Evolutionary conservation across 768 basidiomycete genomes (phyloP).

Genomic region (Hygrophoropsis aurantiaca): DNA sequence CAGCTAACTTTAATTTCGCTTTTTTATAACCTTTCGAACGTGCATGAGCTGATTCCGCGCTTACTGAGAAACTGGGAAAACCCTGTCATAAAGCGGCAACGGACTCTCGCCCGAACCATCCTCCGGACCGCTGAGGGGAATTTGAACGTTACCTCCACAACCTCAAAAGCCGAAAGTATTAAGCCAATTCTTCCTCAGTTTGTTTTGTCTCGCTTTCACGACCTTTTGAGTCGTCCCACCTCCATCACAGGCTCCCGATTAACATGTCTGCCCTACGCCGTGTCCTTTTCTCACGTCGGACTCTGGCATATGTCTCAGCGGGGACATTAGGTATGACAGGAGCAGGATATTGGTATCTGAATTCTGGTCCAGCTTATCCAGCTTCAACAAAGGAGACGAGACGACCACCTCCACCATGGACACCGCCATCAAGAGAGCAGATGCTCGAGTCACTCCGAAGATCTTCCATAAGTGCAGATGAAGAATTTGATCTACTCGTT

Average conservation of each 20-base stretch:
- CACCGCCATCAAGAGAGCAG: conserved; percentile 65
- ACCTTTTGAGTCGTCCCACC: too few relatives aligned
- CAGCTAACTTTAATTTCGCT: too few relatives aligned
- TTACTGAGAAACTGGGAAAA: too few relatives aligned
- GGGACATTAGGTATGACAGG: conserved; percentile 54
- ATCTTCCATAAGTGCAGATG: conserved; percentile 32
- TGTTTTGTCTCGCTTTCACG: too few relatives aligned
- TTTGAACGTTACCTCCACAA: too few relatives aligned
- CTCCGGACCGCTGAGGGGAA: too few relatives aligned
- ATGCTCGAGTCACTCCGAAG: conserved; percentile 56
- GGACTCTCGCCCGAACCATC: too few relatives aligned
- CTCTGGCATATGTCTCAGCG: conserved; percentile 51
- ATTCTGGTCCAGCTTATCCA: conserved; percentile 71
- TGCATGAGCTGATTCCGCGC: too few relatives aligned
- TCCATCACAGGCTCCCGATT: background rate
- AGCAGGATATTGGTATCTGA: conserved; percentile 69
- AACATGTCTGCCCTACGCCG: conserved; percentile 13
- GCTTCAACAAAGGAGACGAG: conserved; percentile 62
- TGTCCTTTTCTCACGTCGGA: conserved; percentile 52
- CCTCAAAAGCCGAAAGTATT: too few relatives aligned
- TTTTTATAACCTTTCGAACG: too few relatives aligned
- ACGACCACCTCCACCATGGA: conserved; percentile 78
- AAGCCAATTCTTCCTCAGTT: too few relatives aligned
- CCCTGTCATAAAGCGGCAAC: too few relatives aligned
- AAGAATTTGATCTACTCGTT: conserved; percentile 76